Conservation (phyloP, 2,329 filamentous ascomycete species). For the Cytospora piceae region DNA sequence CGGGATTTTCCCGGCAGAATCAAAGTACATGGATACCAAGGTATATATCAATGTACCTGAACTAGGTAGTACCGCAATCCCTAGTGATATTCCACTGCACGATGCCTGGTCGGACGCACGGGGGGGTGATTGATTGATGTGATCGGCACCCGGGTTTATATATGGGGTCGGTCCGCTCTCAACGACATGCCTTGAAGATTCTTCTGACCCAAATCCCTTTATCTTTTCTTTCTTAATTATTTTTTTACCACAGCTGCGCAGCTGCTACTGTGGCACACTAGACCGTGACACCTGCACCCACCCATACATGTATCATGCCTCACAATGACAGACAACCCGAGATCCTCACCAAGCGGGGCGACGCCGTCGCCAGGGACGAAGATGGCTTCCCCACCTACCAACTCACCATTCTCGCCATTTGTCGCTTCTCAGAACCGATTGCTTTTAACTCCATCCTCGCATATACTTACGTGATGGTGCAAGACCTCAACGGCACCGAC, state of each 20-base stretch:
- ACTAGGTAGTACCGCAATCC: neutral
- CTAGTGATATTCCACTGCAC: neutral
- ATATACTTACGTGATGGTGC: conserved; percentile 48
- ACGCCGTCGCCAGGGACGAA: conserved; percentile 1
- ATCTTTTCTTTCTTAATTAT: neutral
- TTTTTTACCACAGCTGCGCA: neutral
- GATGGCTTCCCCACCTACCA: conserved; percentile 48
- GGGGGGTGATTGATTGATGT: neutral
- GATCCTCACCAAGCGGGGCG: conserved; percentile 2
- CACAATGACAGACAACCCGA: conserved; percentile 3
- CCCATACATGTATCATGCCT: conserved; percentile 15
- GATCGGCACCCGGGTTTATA: conserved; percentile 20
- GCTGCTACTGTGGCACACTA: neutral
- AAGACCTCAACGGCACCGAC: conserved; percentile 44
- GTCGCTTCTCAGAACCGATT: conserved; percentile 50
- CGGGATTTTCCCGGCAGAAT: neutral
- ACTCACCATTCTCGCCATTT: conserved; percentile 50
- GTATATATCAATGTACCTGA: too few species aligned
- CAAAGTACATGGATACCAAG: neutral
- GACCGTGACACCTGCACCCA: neutral
- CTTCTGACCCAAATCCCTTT: neutral
- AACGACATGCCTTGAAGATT: conserved; percentile 7
- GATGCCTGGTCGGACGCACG: too few species aligned
- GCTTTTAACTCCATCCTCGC: conserved; percentile 51
- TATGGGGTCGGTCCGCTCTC: conserved; percentile 14